phyloP scores from a whole-genome alignment of 1,284 basidiomycete species.

The Ceratobasidium sp. region DNA sequence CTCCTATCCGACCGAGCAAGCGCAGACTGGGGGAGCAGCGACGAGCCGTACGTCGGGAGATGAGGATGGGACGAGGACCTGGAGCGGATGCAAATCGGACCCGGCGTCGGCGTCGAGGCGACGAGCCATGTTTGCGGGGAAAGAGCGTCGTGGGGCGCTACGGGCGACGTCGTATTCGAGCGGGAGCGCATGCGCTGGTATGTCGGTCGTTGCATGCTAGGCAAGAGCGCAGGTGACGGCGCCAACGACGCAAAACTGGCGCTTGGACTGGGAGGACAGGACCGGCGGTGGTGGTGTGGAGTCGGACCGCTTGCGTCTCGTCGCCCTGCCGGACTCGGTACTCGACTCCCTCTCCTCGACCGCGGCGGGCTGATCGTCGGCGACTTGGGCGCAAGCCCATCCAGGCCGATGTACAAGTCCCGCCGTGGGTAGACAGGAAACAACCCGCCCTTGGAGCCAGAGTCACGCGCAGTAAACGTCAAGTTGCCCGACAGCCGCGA shows the following conservation, averaged over 20 bases:
- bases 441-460: not conserved
- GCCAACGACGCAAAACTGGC: slow-evolving; percentile 11
- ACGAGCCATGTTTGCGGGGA: not conserved
- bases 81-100: slow-evolving; percentile 43
- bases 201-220: not conserved
- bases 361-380: slow-evolving; percentile 19
- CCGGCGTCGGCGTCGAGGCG: not conserved
- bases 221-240: not conserved
- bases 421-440: not conserved
- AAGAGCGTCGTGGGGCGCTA: not conserved
- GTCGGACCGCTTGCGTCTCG: not conserved
- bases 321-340: slow-evolving; percentile 10
- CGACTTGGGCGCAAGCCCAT: not conserved
- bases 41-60: slow-evolving; percentile 24
- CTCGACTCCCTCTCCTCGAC: slow-evolving; percentile 25
- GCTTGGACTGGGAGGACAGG: slow-evolving; percentile 37
- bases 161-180: slow-evolving; percentile 17
- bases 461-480: not conserved
- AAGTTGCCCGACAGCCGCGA: slow-evolving; percentile 1
- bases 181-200: slow-evolving; percentile 16
- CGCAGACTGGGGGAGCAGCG: not conserved
- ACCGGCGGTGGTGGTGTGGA: slow-evolving; percentile 11
- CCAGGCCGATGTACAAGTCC: not conserved
- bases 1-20: not conserved
- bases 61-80: slow-evolving; percentile 42